phyloP scores from a whole-genome alignment of 345 rosid species.

The Streptanthus diversifolius region DNA sequence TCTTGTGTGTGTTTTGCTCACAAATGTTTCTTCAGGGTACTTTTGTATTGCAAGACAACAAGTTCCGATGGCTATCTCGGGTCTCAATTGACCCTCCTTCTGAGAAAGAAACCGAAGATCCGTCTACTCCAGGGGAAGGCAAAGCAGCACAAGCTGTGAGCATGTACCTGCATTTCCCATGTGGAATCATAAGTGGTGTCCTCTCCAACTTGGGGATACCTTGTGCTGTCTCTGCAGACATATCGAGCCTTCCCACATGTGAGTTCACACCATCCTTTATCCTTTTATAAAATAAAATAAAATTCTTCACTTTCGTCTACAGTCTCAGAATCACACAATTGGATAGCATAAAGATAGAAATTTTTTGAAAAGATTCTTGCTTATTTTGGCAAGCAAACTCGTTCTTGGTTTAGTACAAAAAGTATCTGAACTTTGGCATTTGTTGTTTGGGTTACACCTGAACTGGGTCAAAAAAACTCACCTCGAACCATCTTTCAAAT shows the following conservation, averaged over 20 bases:
- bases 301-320: neutral
- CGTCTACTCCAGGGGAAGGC: conserved; percentile 50
- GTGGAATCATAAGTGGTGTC: conserved; percentile 95
- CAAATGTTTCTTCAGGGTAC: conserved; percentile 63
- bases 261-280: conserved; percentile 34
- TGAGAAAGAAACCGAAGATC: conserved; percentile 55
- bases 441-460: neutral
- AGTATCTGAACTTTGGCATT: neutral
- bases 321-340: neutral
- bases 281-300: too few species aligned
- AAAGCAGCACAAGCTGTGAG: conserved; percentile 70
- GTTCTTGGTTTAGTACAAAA: neutral
- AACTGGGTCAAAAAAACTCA: neutral
- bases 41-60: conserved; percentile 94
- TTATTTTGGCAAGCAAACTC: neutral
- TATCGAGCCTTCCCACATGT: conserved; percentile 93
- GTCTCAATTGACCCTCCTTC: conserved; percentile 58
- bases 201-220: conserved; percentile 96
- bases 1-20: neutral
- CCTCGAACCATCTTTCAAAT: neutral
- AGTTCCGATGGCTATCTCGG: conserved; percentile 81
- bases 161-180: conserved; percentile 89
- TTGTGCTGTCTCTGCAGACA: conserved; percentile 94
- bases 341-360: neutral
- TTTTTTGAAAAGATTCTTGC: neutral